Base-by-base conservation (phyloP, 805 yeast species). In the Sugiyamaella americana region DNA sequence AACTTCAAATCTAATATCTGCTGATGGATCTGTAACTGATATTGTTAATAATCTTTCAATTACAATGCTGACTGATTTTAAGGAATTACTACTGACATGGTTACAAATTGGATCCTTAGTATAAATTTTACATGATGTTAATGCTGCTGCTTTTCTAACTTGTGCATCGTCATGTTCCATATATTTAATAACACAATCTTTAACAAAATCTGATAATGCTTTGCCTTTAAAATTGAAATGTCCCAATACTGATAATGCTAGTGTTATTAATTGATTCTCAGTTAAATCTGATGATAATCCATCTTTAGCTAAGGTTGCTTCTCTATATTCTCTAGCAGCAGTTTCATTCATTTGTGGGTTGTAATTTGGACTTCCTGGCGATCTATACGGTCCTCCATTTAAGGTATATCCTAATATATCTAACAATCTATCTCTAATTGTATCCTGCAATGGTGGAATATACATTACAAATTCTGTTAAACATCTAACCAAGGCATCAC, bases 11-110 rank as follows among this genome's bases (percentile, higher is more conserved):
- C 99, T 71, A 26, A 91, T 86, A 49, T 89, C 97, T 1, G 91
- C 78, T 2, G 78, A 78, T 5, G 95, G 87, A 56, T 93, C 99
- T 0, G 96, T 84, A 11, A 91, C 84, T 2, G 95, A 87, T 5
- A 87, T 74, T 0, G 95, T 78, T 32, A 93, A 66, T 17, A 93
- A 69, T 60, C 84, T 85, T 48, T 83, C 87, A 38, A 94, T 69
- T 1, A 93, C 94, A 49, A 87, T 88, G 46, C 87, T 79, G 1
- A 89, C 95, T 0, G 95, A 86, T 49, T 76, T 76, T 45, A 91
- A 69, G 0, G 97, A 84, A 62, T 85, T 78, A 1, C 83, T 79
- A 55, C 95, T 84, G 1, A 86, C 79, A 61, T 87, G 95, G 51
- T 76, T 76, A 53, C 93, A 81, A n/a, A 89, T 84, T 1, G 93